Evolutionary conservation across 441 rosid species (phyloP), one percentile per base, ranked within the genome.

Genomic region (Pelargonium citronellum): DNA sequence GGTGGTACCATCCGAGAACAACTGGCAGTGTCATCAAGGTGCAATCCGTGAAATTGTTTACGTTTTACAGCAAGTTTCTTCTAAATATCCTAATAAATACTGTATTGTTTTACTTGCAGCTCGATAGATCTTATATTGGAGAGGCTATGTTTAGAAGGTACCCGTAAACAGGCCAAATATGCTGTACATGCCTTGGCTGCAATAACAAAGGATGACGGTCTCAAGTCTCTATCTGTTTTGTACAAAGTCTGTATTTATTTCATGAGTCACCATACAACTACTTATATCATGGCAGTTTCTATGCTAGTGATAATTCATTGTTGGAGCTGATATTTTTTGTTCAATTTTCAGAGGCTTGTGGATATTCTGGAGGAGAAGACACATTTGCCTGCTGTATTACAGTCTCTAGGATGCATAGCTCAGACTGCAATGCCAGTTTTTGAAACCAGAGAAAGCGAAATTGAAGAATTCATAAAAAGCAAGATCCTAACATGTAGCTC

Each of bases 121-220:
- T 90, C 99, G 6, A 78, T 91, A 76, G 98, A 96, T 79, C 96
- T 96, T 81, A 77, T 90, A 70, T 73, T 96, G 84, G 99, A 96
- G 84, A 88, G 81, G 79, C 87, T 96, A 53, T 96, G 99, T 73
- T 79, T 96, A 77, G 98, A 96, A 87, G 98, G 99, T 66, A 96
- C 89, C 76, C 89, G 99, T 43, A 85, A 87, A 68, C 98, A 96
- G 79, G 99, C 97, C 49, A 96, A 93, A 82, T 90, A 91, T 86
- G 99, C 99, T 77, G 99, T 96, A 70, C 97, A 89, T 81, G 97
- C 98, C 30, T 84, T 96, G 34, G 99, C 97, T 79, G 92, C 99
- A 70, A 96, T 96, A 86, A 91, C 97, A 72, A 93, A 91, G 83
- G 99, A 96, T 77, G 99, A 96, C 57, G 99, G 99, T 61, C 87